Evolutionary conservation across 208 protist species (phyloP).

Genomic region (Novymonas esmeraldas): DNA sequence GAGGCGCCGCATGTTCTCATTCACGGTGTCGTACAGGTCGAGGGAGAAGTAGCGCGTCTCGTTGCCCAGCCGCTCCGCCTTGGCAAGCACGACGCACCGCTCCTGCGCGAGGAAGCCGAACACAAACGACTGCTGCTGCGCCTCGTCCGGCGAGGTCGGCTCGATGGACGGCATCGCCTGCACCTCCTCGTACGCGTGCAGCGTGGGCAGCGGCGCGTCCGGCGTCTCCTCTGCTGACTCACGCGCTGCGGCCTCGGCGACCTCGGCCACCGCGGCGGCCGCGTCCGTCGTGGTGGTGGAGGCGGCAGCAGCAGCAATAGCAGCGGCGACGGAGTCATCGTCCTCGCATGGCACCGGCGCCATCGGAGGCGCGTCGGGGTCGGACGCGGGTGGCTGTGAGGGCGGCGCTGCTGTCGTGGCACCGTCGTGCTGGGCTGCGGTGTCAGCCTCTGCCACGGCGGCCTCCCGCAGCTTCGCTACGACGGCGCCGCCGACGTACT

Average conservation of each 20-base stretch:
- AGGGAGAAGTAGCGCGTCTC: slow-evolving; percentile 70
- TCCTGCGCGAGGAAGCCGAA: slow-evolving; percentile 41
- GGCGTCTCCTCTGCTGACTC: background rate
- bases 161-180: slow-evolving; percentile 21
- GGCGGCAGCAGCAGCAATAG: no score
- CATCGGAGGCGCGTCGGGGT: slow-evolving; percentile 8
- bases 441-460: background rate
- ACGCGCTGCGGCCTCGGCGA: background rate
- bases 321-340: no score
- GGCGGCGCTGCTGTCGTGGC: no score
- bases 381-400: no score
- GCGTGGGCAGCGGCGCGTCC: slow-evolving; percentile 5
- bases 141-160: slow-evolving; percentile 23
- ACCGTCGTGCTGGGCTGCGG: background rate
- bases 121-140: slow-evolving; percentile 27
- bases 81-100: slow-evolving; percentile 53
- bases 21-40: slow-evolving; percentile 55
- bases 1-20: slow-evolving; percentile 72
- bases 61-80: slow-evolving; percentile 71
- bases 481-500: slow-evolving; percentile 35
- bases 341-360: no score
- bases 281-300: no score
- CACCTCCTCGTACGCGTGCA: slow-evolving; percentile 28
- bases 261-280: no score
- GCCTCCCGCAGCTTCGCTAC: background rate